A percentile compares a stretch with the other conserved stretches of the same genome.
phyloP scores from a whole-genome alignment of 208 protist species.

The Crithidia fasciculata region DNA sequence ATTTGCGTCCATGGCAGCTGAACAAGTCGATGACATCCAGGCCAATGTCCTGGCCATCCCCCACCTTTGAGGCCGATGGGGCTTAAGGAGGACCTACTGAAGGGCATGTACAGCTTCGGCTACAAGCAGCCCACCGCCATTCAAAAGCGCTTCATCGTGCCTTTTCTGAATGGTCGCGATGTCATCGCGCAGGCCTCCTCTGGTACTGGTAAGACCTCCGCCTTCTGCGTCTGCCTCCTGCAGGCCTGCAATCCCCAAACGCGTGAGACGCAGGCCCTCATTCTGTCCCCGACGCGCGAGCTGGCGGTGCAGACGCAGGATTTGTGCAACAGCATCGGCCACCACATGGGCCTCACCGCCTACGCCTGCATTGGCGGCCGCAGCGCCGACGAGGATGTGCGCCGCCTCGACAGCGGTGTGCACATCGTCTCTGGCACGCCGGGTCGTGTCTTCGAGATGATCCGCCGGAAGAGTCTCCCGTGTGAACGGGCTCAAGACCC shows the following conservation, averaged over 20 bases:
- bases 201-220: constrained; percentile 99
- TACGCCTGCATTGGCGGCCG: constrained; percentile 93
- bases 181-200: constrained; percentile 98
- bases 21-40: constrained; percentile 73
- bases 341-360: constrained; percentile 91
- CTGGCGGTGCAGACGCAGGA: constrained; percentile 97
- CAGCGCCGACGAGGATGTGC: constrained; percentile 94
- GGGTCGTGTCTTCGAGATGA: constrained; percentile 98
- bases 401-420: constrained; percentile 88
- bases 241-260: constrained; percentile 81
- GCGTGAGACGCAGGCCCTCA: constrained; percentile 94
- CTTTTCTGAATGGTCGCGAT: constrained; percentile 91
- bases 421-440: constrained; percentile 99
- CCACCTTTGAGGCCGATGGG: constrained; percentile 91
- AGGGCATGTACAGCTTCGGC: constrained; percentile 98
- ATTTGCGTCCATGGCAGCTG: constrained; percentile 16
- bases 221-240: constrained; percentile 95
- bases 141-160: constrained; percentile 97
- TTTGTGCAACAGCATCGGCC: constrained; percentile 94
- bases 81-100: constrained; percentile 85
- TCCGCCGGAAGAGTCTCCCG: constrained; percentile 90
- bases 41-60: constrained; percentile 86
- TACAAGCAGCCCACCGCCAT: constrained; percentile 99
- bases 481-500: constrained; percentile 88
- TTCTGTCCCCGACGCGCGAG: constrained; percentile 98